Conservation (phyloP, 192 early-diverging fungal species). For the Piromyces finnis region DNA sequence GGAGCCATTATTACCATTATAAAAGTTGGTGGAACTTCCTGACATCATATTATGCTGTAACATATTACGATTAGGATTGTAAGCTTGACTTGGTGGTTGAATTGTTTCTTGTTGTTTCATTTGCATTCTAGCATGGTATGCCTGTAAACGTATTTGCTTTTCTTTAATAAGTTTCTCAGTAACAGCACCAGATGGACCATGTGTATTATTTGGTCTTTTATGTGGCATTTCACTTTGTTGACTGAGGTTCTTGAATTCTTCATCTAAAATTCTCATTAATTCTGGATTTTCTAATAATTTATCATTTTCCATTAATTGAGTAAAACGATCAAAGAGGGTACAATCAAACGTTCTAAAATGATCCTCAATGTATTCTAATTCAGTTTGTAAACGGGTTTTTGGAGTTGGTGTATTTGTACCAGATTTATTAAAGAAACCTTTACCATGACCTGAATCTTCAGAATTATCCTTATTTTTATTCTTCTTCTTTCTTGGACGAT, state of each 20-base stretch:
- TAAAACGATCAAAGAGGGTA: background rate
- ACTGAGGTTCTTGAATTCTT: background rate
- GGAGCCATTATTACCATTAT: background rate
- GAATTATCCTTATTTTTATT: background rate
- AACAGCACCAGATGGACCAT: background rate
- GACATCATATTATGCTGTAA: background rate
- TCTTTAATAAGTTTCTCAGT: background rate
- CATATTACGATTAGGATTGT: background rate
- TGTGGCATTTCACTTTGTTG: background rate
- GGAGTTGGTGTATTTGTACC: background rate
- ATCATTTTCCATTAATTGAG: background rate
- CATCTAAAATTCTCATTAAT: background rate
- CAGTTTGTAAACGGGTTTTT: background rate
- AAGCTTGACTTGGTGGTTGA: background rate
- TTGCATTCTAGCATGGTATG: background rate
- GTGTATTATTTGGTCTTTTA: background rate
- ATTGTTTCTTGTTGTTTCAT: background rate
- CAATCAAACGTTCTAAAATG: background rate
- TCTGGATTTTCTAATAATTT: background rate
- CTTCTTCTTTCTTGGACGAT: constrained; percentile 38
- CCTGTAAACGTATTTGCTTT: background rate
- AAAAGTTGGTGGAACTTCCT: background rate
- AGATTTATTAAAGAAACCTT: background rate
- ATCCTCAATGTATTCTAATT: background rate
- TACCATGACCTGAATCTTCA: background rate